Conservation (phyloP, 257 asterid species). For the Nicotiana obtusifolia region DNA sequence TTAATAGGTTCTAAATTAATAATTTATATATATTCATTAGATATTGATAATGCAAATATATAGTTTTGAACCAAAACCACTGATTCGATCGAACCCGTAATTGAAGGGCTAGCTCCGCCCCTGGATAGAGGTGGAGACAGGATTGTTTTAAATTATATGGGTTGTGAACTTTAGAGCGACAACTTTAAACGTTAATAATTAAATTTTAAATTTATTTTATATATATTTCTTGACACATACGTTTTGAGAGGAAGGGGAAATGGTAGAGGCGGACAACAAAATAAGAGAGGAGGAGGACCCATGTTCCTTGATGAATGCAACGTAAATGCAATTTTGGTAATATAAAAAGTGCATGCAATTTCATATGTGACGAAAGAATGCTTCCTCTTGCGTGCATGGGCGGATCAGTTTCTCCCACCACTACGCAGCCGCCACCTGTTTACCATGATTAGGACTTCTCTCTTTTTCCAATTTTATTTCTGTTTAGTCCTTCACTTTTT, state of each 20-base stretch:
- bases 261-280: neutral
- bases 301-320: neutral
- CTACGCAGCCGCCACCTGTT: constrained; percentile 54
- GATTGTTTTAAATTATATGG: too few relatives aligned
- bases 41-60: too few relatives aligned
- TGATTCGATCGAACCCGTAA: too few relatives aligned
- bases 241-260: neutral
- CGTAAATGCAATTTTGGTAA: neutral
- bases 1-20: too few relatives aligned
- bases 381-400: constrained; percentile 49
- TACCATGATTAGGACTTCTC: constrained; percentile 17
- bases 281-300: neutral
- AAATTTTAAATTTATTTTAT: too few relatives aligned
- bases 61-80: too few relatives aligned
- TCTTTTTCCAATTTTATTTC: neutral
- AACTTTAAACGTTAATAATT: too few relatives aligned
- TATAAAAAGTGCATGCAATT: constrained; percentile 35
- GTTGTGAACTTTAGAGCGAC: too few relatives aligned
- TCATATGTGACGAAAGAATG: constrained; percentile 48
- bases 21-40: too few relatives aligned
- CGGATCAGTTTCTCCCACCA: constrained; percentile 31
- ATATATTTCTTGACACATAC: too few relatives aligned
- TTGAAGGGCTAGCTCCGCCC: too few relatives aligned
- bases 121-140: too few relatives aligned
- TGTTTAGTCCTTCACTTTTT: neutral